Percentiles rank a stretch among this genome's conserved stretches.
Conservation (phyloP, 2,329 filamentous ascomycete genomes). For the Beauveria sp. region DNA sequence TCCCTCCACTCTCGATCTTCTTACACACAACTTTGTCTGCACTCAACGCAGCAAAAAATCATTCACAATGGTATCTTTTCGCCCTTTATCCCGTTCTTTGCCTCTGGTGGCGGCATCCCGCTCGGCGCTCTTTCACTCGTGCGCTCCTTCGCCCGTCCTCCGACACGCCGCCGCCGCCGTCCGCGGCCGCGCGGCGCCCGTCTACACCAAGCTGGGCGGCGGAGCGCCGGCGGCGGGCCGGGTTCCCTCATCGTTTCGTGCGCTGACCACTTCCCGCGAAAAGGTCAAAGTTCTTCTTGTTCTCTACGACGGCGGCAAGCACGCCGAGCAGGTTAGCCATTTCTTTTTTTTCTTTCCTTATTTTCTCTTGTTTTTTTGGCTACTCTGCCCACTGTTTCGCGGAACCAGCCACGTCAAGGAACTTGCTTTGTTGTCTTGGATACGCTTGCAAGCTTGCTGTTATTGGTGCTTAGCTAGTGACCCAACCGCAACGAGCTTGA, state of each 20-base stretch:
- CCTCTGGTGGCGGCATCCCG: constrained; percentile 18
- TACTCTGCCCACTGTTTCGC: not conserved
- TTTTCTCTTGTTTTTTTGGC: not conserved
- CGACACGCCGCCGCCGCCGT: constrained; percentile 14
- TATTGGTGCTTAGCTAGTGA: not conserved
- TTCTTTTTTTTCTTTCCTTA: not conserved
- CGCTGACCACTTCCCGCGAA: constrained; percentile 39
- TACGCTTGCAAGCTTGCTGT: not conserved
- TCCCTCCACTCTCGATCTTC: not conserved
- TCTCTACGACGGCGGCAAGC: constrained; percentile 84
- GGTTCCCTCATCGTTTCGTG: constrained; percentile 45
- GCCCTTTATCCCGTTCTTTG: constrained; percentile 20
- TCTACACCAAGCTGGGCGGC: constrained; percentile 28
- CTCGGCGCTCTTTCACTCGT: constrained; percentile 19
- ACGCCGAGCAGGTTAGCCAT: constrained; percentile 69
- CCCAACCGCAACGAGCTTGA: not conserved
- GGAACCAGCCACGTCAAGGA: not conserved
- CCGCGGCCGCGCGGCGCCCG: constrained; percentile 5
- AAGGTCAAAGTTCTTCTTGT: constrained; percentile 94
- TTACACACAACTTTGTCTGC: not conserved
- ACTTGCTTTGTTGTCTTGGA: not conserved
- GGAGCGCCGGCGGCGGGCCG: constrained; percentile 15
- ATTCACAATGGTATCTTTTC: constrained; percentile 25
- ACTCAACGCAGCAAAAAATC: not conserved
- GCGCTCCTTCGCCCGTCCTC: constrained; percentile 15